Percentiles rank a stretch among this genome's conserved stretches.
phyloP scores from a whole-genome alignment of 768 basidiomycete genomes.

The Lentinula sp. region DNA sequence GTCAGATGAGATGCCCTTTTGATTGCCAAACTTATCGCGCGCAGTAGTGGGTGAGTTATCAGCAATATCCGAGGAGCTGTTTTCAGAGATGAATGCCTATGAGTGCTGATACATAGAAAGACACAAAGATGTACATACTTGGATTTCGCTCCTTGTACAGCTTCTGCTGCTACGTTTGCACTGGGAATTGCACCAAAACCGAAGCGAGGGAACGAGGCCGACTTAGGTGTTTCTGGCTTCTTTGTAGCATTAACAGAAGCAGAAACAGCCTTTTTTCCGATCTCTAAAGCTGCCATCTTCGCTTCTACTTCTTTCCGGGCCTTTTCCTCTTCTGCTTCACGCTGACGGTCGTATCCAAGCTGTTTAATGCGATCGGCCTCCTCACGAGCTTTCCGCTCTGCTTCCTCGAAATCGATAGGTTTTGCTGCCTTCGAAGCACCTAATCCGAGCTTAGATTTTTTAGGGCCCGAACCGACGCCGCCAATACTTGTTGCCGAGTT shows the following conservation, averaged over 20 bases:
- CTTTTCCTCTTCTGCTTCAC: slow-evolving; percentile 80
- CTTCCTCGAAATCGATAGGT: slow-evolving; percentile 90
- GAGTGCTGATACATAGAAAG: not conserved
- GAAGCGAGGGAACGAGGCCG: slow-evolving; percentile 59
- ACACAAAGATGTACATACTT: not conserved
- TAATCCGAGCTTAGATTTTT: slow-evolving; percentile 67
- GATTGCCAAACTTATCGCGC: slow-evolving; percentile 83
- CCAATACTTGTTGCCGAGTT: slow-evolving; percentile 29
- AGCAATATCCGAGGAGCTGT: slow-evolving; percentile 12
- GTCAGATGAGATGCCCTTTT: slow-evolving; percentile 97
- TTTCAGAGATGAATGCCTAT: not conserved
- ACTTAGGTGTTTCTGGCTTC: slow-evolving; percentile 1
- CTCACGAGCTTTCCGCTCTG: slow-evolving; percentile 82
- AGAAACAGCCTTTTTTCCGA: slow-evolving; percentile 25
- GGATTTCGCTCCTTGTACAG: slow-evolving; percentile 13
- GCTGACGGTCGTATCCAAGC: slow-evolving; percentile 83
- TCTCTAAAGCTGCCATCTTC: slow-evolving; percentile 31
- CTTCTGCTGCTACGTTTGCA: slow-evolving; percentile 45
- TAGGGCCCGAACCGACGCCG: slow-evolving; percentile 6
- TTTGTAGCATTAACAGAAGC: slow-evolving; percentile 13
- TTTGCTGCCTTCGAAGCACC: slow-evolving; percentile 81
- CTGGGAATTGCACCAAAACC: slow-evolving; percentile 83
- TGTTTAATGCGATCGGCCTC: slow-evolving; percentile 92
- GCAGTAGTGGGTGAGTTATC: slow-evolving; percentile 75
- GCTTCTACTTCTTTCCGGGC: slow-evolving; percentile 57